A percentile compares a stretch with the other conserved stretches of the same genome.
phyloP scores from a whole-genome alignment of 176 grass and related monocot species.

The Oryza punctata region DNA sequence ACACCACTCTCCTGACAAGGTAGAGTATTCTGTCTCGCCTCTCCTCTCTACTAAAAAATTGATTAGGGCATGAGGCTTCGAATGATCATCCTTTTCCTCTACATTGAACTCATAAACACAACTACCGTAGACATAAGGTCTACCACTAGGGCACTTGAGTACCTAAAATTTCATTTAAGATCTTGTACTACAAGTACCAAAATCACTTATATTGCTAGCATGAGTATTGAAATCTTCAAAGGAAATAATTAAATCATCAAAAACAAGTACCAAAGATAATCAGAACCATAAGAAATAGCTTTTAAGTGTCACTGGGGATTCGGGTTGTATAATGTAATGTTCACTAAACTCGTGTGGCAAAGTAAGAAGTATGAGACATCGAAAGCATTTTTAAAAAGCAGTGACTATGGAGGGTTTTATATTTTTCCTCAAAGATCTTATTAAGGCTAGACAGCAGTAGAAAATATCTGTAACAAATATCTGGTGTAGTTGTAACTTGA shows the following conservation, averaged over 20 bases:
- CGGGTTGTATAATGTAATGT: not conserved
- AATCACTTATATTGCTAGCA: not conserved
- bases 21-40: no score
- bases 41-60: no score
- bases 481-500: not conserved
- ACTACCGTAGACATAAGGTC: not conserved
- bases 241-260: not conserved
- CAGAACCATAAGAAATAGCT: not conserved
- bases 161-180: not conserved
- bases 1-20: no score
- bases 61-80: conserved; percentile 4
- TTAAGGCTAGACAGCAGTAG: not conserved
- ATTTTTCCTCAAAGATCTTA: not conserved
- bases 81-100: conserved; percentile 11
- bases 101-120: not conserved
- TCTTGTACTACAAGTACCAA: not conserved
- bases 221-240: not conserved
- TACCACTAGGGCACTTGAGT: not conserved
- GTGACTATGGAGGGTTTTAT: not conserved
- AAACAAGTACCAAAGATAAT: not conserved
- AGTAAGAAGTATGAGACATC: not conserved
- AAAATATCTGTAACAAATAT: not conserved
- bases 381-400: not conserved
- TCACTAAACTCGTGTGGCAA: not conserved
- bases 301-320: not conserved